Percentiles rank a stretch among this genome's conserved stretches.
Evolutionary conservation across 78 protist species (phyloP).

Genomic region (Dictyostelium citrinum): DNA sequence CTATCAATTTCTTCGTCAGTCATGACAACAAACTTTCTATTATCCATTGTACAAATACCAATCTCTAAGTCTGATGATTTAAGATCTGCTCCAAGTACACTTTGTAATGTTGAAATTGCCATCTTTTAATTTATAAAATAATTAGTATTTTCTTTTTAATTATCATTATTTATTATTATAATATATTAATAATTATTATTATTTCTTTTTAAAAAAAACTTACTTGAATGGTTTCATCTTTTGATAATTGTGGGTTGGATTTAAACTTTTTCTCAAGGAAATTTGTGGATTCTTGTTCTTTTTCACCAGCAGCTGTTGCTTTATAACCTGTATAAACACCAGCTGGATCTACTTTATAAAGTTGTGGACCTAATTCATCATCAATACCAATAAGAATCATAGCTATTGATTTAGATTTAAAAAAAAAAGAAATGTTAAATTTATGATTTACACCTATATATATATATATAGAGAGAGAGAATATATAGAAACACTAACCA

Average conservation of each 20-base stretch:
- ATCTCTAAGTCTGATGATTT: conserved; percentile 95
- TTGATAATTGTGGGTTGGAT: conserved; percentile 76
- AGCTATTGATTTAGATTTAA: conserved; percentile 14
- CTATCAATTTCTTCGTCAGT: conserved; percentile 86
- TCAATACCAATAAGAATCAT: conserved; percentile 94
- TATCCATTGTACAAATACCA: conserved; percentile 74
- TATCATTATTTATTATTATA: too few relatives aligned
- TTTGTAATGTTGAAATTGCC: conserved; percentile 93
- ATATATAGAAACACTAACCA: not conserved
- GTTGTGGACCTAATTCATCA: conserved; percentile 95
- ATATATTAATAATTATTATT: not conserved
- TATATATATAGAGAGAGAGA: not conserved
- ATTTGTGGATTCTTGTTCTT: conserved; percentile 96
- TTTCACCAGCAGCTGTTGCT: conserved; percentile 94
- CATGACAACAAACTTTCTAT: conserved; percentile 74
- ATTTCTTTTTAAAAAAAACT: not conserved
- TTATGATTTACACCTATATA: not conserved
- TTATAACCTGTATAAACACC: conserved; percentile 91
- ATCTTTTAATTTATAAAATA: conserved; percentile 32
- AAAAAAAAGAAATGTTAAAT: not conserved
- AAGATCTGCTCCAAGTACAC: conserved; percentile 91
- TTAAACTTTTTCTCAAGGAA: conserved; percentile 97
- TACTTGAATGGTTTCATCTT: conserved; percentile 84
- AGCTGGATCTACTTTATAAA: conserved; percentile 96
- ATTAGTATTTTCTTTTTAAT: too few relatives aligned